These are phyloP conservation scores for Xerocomus brunneocitrinus DNA, from an alignment of 768 basidiomycete species.

Conservation along the genomic window DNA sequence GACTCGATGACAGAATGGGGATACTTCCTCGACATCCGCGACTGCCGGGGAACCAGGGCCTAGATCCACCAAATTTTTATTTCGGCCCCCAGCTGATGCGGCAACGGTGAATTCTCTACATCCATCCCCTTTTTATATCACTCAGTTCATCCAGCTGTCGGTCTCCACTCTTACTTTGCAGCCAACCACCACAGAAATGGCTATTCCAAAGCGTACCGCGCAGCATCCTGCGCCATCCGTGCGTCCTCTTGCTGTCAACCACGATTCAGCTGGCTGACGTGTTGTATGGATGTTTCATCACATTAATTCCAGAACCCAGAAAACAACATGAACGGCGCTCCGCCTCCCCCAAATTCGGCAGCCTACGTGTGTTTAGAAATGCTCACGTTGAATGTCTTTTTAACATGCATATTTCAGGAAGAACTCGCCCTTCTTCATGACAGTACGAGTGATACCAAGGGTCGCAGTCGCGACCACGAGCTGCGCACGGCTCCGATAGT, in stretches of 20 bases:
- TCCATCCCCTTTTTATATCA: slow-evolving; percentile 1
- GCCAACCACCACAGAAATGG: slow-evolving; percentile 10
- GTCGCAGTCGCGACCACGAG: slow-evolving; percentile 30
- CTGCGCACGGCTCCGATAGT: slow-evolving; percentile 47
- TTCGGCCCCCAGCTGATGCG: slow-evolving; percentile 6
- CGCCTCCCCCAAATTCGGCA: slow-evolving; percentile 4
- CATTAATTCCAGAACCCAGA: slow-evolving; percentile 9
- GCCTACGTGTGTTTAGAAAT: slow-evolving; percentile 22
- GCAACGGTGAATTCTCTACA: slow-evolving; percentile 14
- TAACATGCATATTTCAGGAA: slow-evolving; percentile 15
- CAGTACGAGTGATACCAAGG: slow-evolving; percentile 10
- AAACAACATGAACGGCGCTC: slow-evolving; percentile 1
- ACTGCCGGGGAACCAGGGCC: slow-evolving; percentile 4
- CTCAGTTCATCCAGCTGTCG: slow-evolving; percentile 12
- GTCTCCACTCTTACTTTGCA: slow-evolving; percentile 2
- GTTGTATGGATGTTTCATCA: neutral
- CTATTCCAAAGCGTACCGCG: slow-evolving; percentile 3
- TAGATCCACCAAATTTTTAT: slow-evolving; percentile 5
- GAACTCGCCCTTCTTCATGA: slow-evolving; percentile 33
- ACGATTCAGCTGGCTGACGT: neutral
- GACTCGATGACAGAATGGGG: slow-evolving; percentile 14
- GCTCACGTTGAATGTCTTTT: neutral
- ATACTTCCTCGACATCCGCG: slow-evolving; percentile 11
- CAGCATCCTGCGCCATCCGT: slow-evolving; percentile 4
- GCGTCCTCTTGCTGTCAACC: slow-evolving; percentile 1